These are phyloP conservation scores for Yamadazyma atlantica DNA, from an alignment of 1,139 yeast species.

Conservation along the genomic window DNA sequence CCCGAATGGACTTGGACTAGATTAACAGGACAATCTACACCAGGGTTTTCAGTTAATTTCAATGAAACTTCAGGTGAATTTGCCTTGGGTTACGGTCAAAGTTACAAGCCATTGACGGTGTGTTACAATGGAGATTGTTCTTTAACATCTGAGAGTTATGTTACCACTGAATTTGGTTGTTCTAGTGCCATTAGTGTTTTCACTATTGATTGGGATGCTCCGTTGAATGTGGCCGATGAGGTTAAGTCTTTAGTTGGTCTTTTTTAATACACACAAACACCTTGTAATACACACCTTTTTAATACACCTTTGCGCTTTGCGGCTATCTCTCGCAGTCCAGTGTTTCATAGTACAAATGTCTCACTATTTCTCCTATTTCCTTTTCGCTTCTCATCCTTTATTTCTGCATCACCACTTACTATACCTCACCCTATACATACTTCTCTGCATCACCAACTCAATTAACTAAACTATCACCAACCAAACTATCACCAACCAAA, in stretches of 20 bases:
- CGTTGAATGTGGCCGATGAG: neutral
- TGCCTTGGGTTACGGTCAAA: constrained; percentile 17
- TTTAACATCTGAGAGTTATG: constrained; percentile 29
- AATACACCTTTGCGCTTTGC: too few species aligned
- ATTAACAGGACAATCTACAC: constrained; percentile 30
- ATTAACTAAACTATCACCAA: too few species aligned
- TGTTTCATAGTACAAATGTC: too few species aligned
- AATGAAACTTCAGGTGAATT: constrained; percentile 21
- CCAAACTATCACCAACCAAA: too few species aligned
- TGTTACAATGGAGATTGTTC: constrained; percentile 32
- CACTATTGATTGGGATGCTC: constrained; percentile 38
- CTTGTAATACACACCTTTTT: too few species aligned
- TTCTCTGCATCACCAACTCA: too few species aligned
- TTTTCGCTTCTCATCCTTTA: too few species aligned
- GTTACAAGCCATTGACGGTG: constrained; percentile 16
- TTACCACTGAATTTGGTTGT: constrained; percentile 23
- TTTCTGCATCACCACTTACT: too few species aligned
- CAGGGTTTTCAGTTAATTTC: constrained; percentile 27
- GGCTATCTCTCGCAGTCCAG: too few species aligned
- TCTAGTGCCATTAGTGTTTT: constrained; percentile 33
- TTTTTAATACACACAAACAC: too few species aligned
- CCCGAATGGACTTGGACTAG: constrained; percentile 35
- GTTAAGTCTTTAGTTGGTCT: constrained; percentile 5
- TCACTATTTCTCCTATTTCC: too few species aligned
- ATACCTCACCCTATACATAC: too few species aligned